Conservation (phyloP, 2,329 filamentous ascomycete species). For the Cladosporium sp. region DNA sequence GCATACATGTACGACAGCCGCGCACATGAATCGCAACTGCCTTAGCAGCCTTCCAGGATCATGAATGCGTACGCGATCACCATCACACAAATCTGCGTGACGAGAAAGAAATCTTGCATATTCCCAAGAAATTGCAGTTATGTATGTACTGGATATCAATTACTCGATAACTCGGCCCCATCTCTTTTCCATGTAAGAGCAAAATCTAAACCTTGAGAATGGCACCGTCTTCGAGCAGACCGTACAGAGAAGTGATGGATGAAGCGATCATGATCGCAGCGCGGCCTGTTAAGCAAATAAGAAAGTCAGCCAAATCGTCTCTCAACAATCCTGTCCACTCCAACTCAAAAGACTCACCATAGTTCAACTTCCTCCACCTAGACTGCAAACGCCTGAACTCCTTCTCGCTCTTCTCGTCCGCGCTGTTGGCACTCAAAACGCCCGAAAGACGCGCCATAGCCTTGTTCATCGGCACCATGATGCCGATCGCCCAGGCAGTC, state of each 20-base stretch:
- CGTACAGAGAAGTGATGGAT: conserved; percentile 8
- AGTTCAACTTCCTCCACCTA: conserved; percentile 26
- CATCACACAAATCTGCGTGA: no score
- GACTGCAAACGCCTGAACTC: conserved; percentile 26
- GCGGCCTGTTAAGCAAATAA: conserved; percentile 15
- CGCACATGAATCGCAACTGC: no score
- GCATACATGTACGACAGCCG: no score
- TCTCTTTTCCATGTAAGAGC: no score
- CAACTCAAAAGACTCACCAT: conserved; percentile 19
- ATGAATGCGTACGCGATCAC: no score
- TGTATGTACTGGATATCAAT: background rate
- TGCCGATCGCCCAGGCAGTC: conserved; percentile 26
- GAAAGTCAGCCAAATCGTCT: conserved; percentile 7
- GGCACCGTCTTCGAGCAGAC: conserved; percentile 11
- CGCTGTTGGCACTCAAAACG: conserved; percentile 21
- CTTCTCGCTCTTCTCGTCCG: conserved; percentile 25
- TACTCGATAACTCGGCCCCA: background rate
- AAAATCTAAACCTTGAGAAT: conserved; percentile 2
- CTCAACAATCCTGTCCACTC: background rate
- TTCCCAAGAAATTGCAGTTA: background rate
- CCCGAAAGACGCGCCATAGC: conserved; percentile 23
- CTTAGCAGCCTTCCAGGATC: no score
- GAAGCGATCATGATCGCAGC: conserved; percentile 23
- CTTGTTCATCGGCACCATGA: conserved; percentile 31
- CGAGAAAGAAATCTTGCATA: background rate